phyloP scores from a whole-genome alignment of 805 yeast species.

The Maudiozyma pseudohumilis region DNA sequence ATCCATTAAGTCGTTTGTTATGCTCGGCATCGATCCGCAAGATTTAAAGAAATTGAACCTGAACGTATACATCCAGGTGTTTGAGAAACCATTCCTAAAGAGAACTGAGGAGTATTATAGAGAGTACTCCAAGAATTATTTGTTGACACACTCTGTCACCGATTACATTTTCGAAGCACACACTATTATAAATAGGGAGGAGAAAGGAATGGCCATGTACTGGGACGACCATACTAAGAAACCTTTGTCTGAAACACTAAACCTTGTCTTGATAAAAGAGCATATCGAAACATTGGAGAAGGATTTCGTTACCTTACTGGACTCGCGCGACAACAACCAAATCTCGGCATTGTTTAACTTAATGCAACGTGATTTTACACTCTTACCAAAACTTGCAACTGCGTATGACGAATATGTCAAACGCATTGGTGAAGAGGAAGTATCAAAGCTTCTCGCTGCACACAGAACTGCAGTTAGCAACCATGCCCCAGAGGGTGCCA shows the following conservation, averaged over 20 bases:
- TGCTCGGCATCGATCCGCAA: slow-evolving; percentile 81
- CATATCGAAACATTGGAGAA: slow-evolving; percentile 69
- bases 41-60: slow-evolving; percentile 80
- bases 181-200: slow-evolving; percentile 72
- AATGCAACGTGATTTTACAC: slow-evolving; percentile 66
- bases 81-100: slow-evolving; percentile 67
- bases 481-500: slow-evolving; percentile 10
- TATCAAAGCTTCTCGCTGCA: slow-evolving; percentile 16
- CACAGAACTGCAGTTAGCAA: slow-evolving; percentile 15
- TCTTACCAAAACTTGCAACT: slow-evolving; percentile 68
- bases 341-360: slow-evolving; percentile 68
- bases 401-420: slow-evolving; percentile 66
- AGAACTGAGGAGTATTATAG: slow-evolving; percentile 45
- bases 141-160: slow-evolving; percentile 69
- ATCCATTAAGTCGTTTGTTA: slow-evolving; percentile 79
- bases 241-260: slow-evolving; percentile 64
- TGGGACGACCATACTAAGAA: slow-evolving; percentile 80
- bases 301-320: slow-evolving; percentile 67
- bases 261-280: slow-evolving; percentile 63
- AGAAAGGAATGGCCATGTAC: slow-evolving; percentile 63
- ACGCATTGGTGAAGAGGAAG: slow-evolving; percentile 40
- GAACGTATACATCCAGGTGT: slow-evolving; percentile 67
- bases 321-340: slow-evolving; percentile 49
- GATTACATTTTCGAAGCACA: slow-evolving; percentile 87
- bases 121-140: slow-evolving; percentile 55